These are phyloP conservation scores for Aspergillus oerlinghausenensis DNA, from an alignment of 2,329 filamentous ascomycete genomes.

Conservation along the genomic window DNA sequence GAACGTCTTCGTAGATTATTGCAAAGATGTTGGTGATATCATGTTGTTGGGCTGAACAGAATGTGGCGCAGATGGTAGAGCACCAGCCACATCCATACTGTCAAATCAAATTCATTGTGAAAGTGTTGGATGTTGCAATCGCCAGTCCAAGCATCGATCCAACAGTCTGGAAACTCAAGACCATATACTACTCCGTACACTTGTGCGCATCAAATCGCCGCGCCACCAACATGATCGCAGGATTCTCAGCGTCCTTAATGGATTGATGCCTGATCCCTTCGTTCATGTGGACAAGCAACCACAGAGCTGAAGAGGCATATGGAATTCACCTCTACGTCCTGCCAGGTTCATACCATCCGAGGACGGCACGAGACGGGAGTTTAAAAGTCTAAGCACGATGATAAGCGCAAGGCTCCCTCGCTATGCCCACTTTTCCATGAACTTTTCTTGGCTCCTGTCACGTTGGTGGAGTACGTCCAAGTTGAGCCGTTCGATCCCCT, in stretches of 20 bases:
- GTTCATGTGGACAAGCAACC: not conserved
- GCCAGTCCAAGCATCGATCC: not conserved
- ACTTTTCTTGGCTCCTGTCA: slow-evolving; percentile 26
- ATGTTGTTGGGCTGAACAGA: not conserved
- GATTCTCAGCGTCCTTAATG: not conserved
- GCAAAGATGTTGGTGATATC: not conserved
- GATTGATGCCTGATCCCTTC: not conserved
- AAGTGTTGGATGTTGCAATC: not conserved
- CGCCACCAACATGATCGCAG: not conserved
- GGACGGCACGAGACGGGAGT: not conserved
- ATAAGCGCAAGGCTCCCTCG: not conserved
- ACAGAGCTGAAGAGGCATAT: not conserved
- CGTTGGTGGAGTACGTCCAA: slow-evolving; percentile 29
- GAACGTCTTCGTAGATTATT: not conserved
- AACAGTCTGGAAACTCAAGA: not conserved
- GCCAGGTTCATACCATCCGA: not conserved
- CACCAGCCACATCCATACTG: slow-evolving; percentile 3
- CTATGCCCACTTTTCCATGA: slow-evolving; percentile 32
- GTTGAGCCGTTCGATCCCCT: slow-evolving; percentile 30
- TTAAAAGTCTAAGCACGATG: not conserved
- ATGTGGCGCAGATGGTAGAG: not conserved
- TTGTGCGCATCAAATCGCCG: not conserved
- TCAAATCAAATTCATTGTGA: not conserved
- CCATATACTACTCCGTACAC: not conserved
- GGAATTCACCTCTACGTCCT: not conserved